Percentiles rank a stretch among this genome's conserved stretches.
Evolutionary conservation across 352 stramenopile species (phyloP).

Genomic region (Phytopythium kandeliae): DNA sequence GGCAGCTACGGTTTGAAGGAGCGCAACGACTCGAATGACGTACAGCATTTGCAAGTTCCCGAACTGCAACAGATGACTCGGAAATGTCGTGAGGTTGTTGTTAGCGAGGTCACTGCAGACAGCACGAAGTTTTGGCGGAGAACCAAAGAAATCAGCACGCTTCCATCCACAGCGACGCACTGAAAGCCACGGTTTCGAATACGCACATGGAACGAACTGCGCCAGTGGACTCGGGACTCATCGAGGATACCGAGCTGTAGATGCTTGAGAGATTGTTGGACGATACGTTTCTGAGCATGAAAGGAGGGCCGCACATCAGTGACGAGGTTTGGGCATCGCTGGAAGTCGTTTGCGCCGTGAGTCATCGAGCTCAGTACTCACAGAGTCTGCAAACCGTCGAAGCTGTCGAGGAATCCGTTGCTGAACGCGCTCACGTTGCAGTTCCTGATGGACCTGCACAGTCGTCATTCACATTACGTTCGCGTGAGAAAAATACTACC

Average conservation of each 20-base stretch:
- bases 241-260: constrained; percentile 15
- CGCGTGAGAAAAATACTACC: not conserved
- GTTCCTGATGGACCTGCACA: constrained; percentile 14
- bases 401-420: constrained; percentile 26
- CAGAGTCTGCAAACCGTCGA: constrained; percentile 18
- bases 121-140: not conserved
- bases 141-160: not conserved
- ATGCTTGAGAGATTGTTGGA: constrained; percentile 30
- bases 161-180: not conserved
- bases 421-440: constrained; percentile 26
- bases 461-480: not conserved
- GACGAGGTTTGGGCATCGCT: not conserved
- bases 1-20: not conserved
- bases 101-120: constrained; percentile 31
- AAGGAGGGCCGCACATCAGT: not conserved
- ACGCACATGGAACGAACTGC: constrained; percentile 6
- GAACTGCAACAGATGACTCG: constrained; percentile 30
- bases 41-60: constrained; percentile 38
- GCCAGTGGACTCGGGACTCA: constrained; percentile 5
- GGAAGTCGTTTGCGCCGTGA: too few relatives aligned
- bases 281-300: constrained; percentile 15
- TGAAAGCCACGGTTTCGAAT: too few relatives aligned
- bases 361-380: constrained; percentile 7
- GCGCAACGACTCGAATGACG: constrained; percentile 3
- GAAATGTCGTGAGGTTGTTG: constrained; percentile 38